These are phyloP conservation scores for Craterostigma plantagineum DNA, from an alignment of 257 asterid genomes.

Conservation along the genomic window DNA sequence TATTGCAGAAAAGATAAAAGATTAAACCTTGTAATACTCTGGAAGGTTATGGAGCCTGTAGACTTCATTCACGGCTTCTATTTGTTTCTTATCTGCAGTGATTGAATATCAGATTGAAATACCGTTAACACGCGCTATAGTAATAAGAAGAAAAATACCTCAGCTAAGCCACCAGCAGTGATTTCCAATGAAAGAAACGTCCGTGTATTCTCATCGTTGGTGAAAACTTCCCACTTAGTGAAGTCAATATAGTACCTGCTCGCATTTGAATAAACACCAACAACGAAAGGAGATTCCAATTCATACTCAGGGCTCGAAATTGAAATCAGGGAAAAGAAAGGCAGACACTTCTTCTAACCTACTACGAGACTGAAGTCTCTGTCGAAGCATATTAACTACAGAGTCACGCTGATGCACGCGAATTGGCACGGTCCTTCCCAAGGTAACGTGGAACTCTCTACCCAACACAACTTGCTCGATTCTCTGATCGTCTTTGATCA, in stretches of 20 bases:
- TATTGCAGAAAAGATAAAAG: not conserved
- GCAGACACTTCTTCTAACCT: conserved; percentile 20
- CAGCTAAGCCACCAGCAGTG: conserved; percentile 44
- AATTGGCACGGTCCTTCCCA: conserved; percentile 85
- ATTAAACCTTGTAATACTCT: conserved; percentile 75
- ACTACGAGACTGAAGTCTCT: conserved; percentile 56
- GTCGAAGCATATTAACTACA: conserved; percentile 72
- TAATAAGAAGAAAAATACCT: conserved; percentile 35
- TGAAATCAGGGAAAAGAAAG: too few relatives aligned
- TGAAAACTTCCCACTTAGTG: conserved; percentile 65
- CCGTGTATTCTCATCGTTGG: too few relatives aligned
- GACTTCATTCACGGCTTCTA: conserved; percentile 64
- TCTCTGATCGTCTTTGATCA: conserved; percentile 28
- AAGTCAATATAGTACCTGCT: conserved; percentile 85
- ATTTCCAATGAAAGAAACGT: too few relatives aligned
- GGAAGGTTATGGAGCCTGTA: conserved; percentile 94
- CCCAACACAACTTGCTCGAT: conserved; percentile 63
- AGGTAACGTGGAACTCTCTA: conserved; percentile 79
- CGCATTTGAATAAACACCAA: conserved; percentile 14
- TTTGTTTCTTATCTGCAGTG: conserved; percentile 57
- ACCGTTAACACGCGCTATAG: too few relatives aligned
- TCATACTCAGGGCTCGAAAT: conserved; percentile 5
- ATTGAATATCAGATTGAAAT: not conserved
- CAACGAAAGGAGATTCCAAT: conserved; percentile 2
- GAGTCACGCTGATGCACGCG: conserved; percentile 86